Evolutionary conservation across 2,329 filamentous ascomycete genomes (phyloP), one percentile per base, ranked within the genome.

Genomic region (Fusarium marasasianum): DNA sequence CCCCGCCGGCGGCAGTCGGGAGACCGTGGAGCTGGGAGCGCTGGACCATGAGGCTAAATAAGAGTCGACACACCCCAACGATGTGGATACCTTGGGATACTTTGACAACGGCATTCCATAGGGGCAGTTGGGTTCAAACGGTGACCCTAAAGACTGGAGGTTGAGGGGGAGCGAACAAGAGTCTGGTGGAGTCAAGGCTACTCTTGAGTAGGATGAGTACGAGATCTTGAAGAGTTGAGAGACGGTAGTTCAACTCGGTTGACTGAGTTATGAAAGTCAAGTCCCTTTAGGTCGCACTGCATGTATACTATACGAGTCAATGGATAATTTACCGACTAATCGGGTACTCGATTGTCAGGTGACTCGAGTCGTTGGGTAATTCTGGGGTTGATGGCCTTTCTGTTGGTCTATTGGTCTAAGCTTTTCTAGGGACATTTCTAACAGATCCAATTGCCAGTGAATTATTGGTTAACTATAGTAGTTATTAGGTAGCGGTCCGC

Each of bases 41-140:
- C 31, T 41, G 26, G 38, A 44, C 48, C 54, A 61, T 57, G 61
- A 74, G 61, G 48, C 71, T 73, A 73, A 66, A 58, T 57, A 59
- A 51, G 50, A 55, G 26, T 31, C 38, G 18, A 58, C 56, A 43
- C 31, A 35, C 33, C 53, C 58, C 24, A 69, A 62, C 11, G n/a
- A 41, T 50, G 70, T 62, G 51, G 64, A 40, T 69, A 48, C 45
- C 26, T 29, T 22, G 11, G 8, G 44, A 29, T 22, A 59, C 47
- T 43, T 41, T 45, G 47, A 43, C 38, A 72, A 72, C 70, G 63
- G 69, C 58, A 72, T 69, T 68, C 58, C 63, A 51, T 29, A 22
- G 24, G 41, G 48, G 44, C 31, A 63, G 31, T 54, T 69, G 15
- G 45, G 56, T 63, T 66, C 29, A 50, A 69, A 73, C 61, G 71